phyloP scores from a whole-genome alignment of 1,284 basidiomycete species.

The Fomitopsis betulina region DNA sequence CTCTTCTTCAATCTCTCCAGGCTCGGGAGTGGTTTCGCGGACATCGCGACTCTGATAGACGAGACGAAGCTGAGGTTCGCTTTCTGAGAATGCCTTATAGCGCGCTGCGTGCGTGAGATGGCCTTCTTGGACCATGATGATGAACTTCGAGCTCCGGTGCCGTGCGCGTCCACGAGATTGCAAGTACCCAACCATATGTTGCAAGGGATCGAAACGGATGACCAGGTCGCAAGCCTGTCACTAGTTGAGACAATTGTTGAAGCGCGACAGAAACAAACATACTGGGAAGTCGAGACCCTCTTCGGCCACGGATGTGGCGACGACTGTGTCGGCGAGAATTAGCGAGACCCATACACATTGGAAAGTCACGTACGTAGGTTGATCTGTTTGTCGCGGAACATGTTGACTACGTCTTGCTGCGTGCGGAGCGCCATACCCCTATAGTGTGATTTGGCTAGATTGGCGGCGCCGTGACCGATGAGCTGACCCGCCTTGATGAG shows the following conservation, averaged over 20 bases:
- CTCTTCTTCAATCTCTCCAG: slow-evolving; percentile 30
- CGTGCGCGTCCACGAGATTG: slow-evolving; percentile 83
- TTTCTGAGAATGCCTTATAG: slow-evolving; percentile 53
- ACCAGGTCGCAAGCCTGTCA: slow-evolving; percentile 77
- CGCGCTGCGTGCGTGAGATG: slow-evolving; percentile 47
- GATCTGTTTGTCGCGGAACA: slow-evolving; percentile 59
- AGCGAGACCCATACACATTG: background rate
- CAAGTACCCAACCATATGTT: slow-evolving; percentile 77
- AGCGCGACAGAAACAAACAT: slow-evolving; percentile 16
- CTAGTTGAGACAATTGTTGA: slow-evolving; percentile 3
- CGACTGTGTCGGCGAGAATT: slow-evolving; percentile 38
- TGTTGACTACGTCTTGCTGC: slow-evolving; percentile 54
- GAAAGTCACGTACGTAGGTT: slow-evolving; percentile 56
- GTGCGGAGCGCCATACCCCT: slow-evolving; percentile 48
- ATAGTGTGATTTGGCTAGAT: slow-evolving; percentile 34
- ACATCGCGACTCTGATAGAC: slow-evolving; percentile 53
- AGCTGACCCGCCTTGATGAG: slow-evolving; percentile 60
- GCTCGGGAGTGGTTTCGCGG: slow-evolving; percentile 19
- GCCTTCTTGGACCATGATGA: slow-evolving; percentile 72
- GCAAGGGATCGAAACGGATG: slow-evolving; percentile 72
- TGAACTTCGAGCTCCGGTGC: slow-evolving; percentile 67
- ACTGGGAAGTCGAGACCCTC: slow-evolving; percentile 86
- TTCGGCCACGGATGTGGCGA: slow-evolving; percentile 84
- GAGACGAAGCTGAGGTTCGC: slow-evolving; percentile 58
- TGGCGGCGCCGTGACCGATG: slow-evolving; percentile 59